Base-by-base conservation (phyloP, 2,329 filamentous ascomycete species). In the Amauroascus niger region DNA sequence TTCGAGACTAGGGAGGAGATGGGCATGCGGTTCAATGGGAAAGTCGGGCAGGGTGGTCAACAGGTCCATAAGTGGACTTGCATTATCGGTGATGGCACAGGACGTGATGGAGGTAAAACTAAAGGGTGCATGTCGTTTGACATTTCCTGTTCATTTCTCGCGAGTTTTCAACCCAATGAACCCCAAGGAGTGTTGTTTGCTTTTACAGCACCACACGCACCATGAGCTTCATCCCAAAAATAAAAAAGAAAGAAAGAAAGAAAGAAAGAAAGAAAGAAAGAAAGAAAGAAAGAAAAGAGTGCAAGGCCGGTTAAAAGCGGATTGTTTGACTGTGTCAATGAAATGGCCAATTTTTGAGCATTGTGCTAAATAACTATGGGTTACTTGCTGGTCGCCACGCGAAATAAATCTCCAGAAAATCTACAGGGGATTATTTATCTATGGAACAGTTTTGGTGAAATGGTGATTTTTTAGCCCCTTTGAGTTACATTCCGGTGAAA, bases 41-140 rank as follows among this genome's bases (percentile, higher is more conserved):
- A 96, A 94, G 71, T 82, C 78, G 63, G 91, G 89, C 60, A 96
- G 79, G 67, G 94, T 81, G 66, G 81, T 79, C 65, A 84, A 79
- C 65, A 97, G 82, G 80, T 97, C 91, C 70, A 73, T 73, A 28
- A 18, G 48, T 52, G 11, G 22, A 41, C 40, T 24, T 24, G 49
- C 40, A 52, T 52, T 35, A 28, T 45, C 20, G 28, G 48, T 43
- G 37, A 8, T n/a, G 6, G 7, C n/a, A n/a, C n/a, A n/a, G n/a
- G n/a, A n/a, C n/a, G n/a, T n/a, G n/a, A n/a, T n/a, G n/a, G n/a
- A n/a, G n/a, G n/a, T n/a, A n/a, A n/a, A n/a, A n/a, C n/a, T n/a
- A n/a, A n/a, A n/a, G n/a, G n/a, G n/a, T n/a, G n/a, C n/a, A n/a
- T n/a, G n/a, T n/a, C n/a, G n/a, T n/a, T n/a, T n/a, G n/a, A n/a